phyloP scores from a whole-genome alignment of 169 alveolate species.

The Plasmodium cynomolgi region DNA sequence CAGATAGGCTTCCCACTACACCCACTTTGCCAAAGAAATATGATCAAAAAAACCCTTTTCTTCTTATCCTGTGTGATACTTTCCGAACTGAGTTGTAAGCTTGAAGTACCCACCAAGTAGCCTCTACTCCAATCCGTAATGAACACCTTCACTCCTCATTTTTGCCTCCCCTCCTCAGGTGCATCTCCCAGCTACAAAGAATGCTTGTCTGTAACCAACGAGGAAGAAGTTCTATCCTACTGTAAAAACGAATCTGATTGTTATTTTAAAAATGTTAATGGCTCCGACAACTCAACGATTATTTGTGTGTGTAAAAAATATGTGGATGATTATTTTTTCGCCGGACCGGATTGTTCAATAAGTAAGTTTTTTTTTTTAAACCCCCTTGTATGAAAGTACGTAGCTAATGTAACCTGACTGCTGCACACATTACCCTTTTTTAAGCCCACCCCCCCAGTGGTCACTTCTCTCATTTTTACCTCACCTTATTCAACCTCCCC shows the following conservation, averaged over 20 bases:
- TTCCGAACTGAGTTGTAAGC: background rate
- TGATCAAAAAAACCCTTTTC: background rate
- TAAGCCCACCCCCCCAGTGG: background rate
- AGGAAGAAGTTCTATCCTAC: slow-evolving; percentile 25
- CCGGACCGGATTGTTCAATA: slow-evolving; percentile 74
- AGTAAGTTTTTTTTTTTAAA: slow-evolving; percentile 9
- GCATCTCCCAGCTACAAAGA: slow-evolving; percentile 2
- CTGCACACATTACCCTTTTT: background rate
- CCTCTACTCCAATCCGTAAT: background rate
- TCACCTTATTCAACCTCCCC: background rate
- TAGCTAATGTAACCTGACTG: background rate
- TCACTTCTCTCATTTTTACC: background rate
- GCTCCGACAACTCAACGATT: slow-evolving; percentile 30
- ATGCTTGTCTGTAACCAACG: slow-evolving; percentile 40
- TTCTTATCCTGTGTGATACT: background rate
- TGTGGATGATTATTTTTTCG: slow-evolving; percentile 39
- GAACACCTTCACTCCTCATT: background rate
- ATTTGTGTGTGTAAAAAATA: slow-evolving; percentile 48
- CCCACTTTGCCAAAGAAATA: background rate
- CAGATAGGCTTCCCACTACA: background rate
- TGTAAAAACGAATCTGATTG: slow-evolving; percentile 59
- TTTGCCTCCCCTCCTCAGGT: background rate
- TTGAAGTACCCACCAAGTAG: background rate
- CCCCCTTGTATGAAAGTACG: background rate
- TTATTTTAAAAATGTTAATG: slow-evolving; percentile 7